These are phyloP conservation scores for Aspergillus versicolor DNA, from an alignment of 2,329 filamentous ascomycete species.

Conservation along the genomic window DNA sequence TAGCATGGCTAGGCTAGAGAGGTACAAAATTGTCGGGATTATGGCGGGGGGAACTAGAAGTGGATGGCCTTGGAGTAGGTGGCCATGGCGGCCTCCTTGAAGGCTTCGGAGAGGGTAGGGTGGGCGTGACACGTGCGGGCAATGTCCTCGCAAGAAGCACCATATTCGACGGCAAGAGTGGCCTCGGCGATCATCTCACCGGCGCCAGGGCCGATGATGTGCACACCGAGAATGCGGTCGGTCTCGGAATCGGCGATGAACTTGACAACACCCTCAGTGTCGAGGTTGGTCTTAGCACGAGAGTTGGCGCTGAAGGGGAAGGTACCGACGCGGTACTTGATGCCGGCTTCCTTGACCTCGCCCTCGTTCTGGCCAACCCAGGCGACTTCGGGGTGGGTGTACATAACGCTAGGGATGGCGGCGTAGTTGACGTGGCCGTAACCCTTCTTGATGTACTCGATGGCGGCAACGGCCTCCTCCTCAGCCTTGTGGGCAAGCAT, in stretches of 20 bases:
- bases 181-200: constrained; percentile 99
- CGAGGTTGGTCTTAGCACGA: constrained; percentile 96
- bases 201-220: constrained; percentile 94
- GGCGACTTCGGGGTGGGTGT: constrained; percentile 96
- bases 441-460: constrained; percentile 98
- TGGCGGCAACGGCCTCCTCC: constrained; percentile 90
- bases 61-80: constrained; percentile 95
- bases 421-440: constrained; percentile 99
- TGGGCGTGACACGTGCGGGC: constrained; percentile 95
- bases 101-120: constrained; percentile 92
- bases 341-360: constrained; percentile 83
- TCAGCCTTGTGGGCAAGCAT: constrained; percentile 99
- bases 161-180: constrained; percentile 92
- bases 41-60: constrained; percentile 59
- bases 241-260: constrained; percentile 96
- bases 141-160: constrained; percentile 91
- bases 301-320: constrained; percentile 99
- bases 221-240: constrained; percentile 88
- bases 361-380: constrained; percentile 99
- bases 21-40: constrained; percentile 24
- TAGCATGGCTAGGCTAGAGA: constrained; percentile 37
- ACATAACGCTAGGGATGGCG: constrained; percentile 98
- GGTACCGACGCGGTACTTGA: constrained; percentile 88
- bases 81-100: constrained; percentile 99
- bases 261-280: constrained; percentile 95